phyloP scores from a whole-genome alignment of 345 rosid genomes.

The Lepidium africanum region DNA sequence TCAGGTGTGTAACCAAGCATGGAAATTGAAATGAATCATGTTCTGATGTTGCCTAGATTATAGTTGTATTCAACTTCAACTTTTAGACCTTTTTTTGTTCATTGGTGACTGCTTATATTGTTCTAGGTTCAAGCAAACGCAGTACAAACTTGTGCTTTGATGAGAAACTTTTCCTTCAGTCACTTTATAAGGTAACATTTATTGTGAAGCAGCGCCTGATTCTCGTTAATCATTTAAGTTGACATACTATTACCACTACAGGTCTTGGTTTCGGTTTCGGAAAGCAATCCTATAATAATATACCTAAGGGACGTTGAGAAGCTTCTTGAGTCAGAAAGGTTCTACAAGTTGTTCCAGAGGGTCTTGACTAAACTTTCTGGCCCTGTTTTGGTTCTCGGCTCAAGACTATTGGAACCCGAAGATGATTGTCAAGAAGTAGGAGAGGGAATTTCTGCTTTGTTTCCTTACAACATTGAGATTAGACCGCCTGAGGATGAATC shows the following conservation, averaged over 20 bases:
- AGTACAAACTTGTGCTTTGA: constrained; percentile 69
- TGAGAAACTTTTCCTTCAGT: constrained; percentile 70
- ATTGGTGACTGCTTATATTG: constrained; percentile 5
- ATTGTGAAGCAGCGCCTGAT: neutral
- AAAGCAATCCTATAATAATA: constrained; percentile 55
- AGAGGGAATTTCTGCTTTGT: constrained; percentile 52
- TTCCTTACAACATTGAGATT: constrained; percentile 77
- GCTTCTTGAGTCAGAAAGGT: constrained; percentile 71
- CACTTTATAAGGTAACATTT: constrained; percentile 77
- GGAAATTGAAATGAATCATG: neutral
- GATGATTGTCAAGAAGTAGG: constrained; percentile 65
- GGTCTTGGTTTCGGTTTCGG: constrained; percentile 77
- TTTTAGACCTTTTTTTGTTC: neutral
- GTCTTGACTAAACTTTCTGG: constrained; percentile 69
- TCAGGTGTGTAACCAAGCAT: constrained; percentile 36
- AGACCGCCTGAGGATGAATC: constrained; percentile 85
- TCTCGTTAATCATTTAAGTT: neutral
- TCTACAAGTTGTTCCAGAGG: constrained; percentile 56
- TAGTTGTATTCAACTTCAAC: neutral
- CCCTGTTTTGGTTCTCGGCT: constrained; percentile 78
- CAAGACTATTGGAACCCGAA: constrained; percentile 61
- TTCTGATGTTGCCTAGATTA: neutral
- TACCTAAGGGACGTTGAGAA: constrained; percentile 86
- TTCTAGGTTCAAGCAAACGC: constrained; percentile 50
- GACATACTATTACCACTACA: constrained; percentile 13